Conservation (phyloP, 2,329 filamentous ascomycete species). For the Venturia oleaginea region DNA sequence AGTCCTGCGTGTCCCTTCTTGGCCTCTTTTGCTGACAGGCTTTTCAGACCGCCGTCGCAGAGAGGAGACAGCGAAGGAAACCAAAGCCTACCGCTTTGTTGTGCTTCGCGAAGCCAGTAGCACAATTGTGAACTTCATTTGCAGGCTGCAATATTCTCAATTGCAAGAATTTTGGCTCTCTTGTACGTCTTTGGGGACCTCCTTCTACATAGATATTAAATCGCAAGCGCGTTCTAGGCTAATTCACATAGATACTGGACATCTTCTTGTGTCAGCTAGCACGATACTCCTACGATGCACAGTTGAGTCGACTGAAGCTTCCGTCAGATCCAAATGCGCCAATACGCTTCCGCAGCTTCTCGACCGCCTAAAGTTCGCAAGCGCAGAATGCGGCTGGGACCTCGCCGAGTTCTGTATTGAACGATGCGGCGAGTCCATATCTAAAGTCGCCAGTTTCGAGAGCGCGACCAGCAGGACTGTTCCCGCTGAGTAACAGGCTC, state of each 20-base stretch:
- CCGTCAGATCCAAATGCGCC: constrained; percentile 38
- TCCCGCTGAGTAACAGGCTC: not conserved
- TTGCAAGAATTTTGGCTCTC: not conserved
- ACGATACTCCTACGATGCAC: constrained; percentile 44
- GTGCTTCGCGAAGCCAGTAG: not conserved
- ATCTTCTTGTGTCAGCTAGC: constrained; percentile 45
- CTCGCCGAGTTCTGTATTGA: constrained; percentile 47
- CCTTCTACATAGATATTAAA: not conserved
- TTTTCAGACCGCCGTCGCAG: not conserved
- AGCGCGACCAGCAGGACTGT: constrained; percentile 16
- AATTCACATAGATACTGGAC: constrained; percentile 34
- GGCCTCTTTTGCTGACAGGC: not conserved
- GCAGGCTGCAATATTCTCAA: not conserved
- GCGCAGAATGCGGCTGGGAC: constrained; percentile 46
- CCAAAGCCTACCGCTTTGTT: not conserved
- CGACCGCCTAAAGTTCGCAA: constrained; percentile 37
- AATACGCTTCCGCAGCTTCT: constrained; percentile 40
- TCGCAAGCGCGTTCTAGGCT: not conserved
- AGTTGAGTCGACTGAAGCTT: constrained; percentile 40
- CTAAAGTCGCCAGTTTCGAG: constrained; percentile 25
- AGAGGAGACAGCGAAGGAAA: not conserved
- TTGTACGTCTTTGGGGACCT: not conserved
- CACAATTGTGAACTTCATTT: not conserved
- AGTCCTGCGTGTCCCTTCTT: not conserved
- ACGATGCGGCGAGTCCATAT: constrained; percentile 28